Evolutionary conservation across 78 protist genomes (phyloP), one percentile per base, ranked within the genome.

Genomic region (Speleostelium caveatum): DNA sequence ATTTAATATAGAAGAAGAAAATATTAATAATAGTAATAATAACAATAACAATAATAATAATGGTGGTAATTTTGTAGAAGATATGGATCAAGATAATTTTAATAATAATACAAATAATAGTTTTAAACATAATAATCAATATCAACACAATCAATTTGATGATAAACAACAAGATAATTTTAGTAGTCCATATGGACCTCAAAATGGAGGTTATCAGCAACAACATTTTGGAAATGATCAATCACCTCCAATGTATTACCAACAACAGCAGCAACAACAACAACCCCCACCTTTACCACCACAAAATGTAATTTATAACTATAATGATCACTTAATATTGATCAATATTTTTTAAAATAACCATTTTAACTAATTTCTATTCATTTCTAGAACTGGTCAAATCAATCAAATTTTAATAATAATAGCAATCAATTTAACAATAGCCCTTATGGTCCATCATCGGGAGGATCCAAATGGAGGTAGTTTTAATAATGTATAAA

Each of bases 201-300:
- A 63, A 66, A 35, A 51, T 10, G 42, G 28, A 45, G 55, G 35
- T 1, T 49, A 33, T 26, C 33, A 66, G 49, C 88, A 65, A 67
- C 30, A 41, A 35, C 5, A 71, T 24, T 61, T 51, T 26, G 33
- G 24, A 4, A 71, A 49, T 17, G 49, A 71, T 71, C 76, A 71
- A 49, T 45, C 60, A 76, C 60, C 73, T 30, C 72, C 69, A n/a
- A n/a, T n/a, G n/a, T n/a, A n/a, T 35, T 22, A 16, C 22, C 74
- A 76, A 60, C 86, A 78, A 68, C 80, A 53, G 3, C n/a, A 35
- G 71, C 22, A 74, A 10, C 77, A 72, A 72, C 61, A 42, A 51
- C 39, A 19, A 59, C 10, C 33, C 5, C 56, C 33, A n/a, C 71
- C 22, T 38, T 32, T n/a, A 38, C n/a, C 66, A 36, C 2, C 68